Evolutionary conservation across 108 stramenopile species (phyloP), one percentile per base, ranked within the genome.

Genomic region (Cyclotella baltica): DNA sequence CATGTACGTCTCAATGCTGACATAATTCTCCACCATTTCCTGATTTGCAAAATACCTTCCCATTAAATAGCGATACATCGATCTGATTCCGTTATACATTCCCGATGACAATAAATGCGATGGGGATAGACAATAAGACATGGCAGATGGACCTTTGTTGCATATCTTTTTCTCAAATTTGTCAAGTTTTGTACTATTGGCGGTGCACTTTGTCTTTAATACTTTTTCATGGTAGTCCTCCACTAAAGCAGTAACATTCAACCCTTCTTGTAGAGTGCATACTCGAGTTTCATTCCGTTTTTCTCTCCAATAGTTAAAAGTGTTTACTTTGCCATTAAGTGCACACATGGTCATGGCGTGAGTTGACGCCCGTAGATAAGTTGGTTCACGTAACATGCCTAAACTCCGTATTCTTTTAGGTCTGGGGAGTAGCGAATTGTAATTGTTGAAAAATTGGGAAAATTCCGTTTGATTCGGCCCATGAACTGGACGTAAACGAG

Each of bases 311-410:
- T 33, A 66, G 30, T 75, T 75, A 15, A 46, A 47, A 5, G 51
- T n/a, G 18, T 58, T 40, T 27, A 76, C 75, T 58, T 61, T 76
- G 20, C 75, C 75, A 48, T 76, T 76, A 1, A 76, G 27, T 23
- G 65, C 65, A 33, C 75, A 76, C 75, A 76, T 76, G 19, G 75
- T 67, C 75, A 76, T 76, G 56, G 75, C 75, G 31, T 76, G 65
- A 35, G 35, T 34, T 1, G 75, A 76, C 3, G 75, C 75, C 3
- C 75, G 55, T 1, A 76, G 46, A 50, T 76, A 18, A 28, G 43
- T 59, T 2, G 75, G 75, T 9, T 76, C 75, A 0, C 75, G 53
- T 13, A 76, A 35, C 75, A 76, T 76, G n/a, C 57, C 75, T 6
- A 76, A 38, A 1, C 67, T 68, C 33, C 75, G 47, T 0, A 76